Base-by-base conservation (phyloP, 306 rosid genomes). In the Rosa chinensis region DNA sequence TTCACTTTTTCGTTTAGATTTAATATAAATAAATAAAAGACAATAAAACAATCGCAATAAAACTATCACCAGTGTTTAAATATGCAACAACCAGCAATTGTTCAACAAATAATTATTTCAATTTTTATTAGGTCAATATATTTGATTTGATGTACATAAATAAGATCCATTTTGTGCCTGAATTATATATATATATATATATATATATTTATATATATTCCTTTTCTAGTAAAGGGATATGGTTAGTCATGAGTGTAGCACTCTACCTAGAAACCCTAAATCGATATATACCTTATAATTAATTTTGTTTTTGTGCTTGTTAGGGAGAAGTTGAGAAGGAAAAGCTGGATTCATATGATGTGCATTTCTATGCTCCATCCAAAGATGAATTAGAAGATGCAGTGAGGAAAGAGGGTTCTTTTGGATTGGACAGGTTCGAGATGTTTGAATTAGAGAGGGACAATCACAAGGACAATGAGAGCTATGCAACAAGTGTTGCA, bases 301-400 rank as follows among this genome's bases (percentile, higher is more conserved):
- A 12, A 25, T 35, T 64, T 17, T 28, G 9, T 3, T 61, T 7
- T n/a, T 21, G 0, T 43, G 8, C 68, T 10, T 23, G 62, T 6
- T 35, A 92, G 98, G 99, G 98, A 14, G 84, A 87, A 72, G 75
- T 95, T 68, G 91, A 91, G 59, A 68, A 88, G 20, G 96, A 91
- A 83, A 83, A 85, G 85, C 44, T 93, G 5, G 97, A 95, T 85
- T 87, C 91, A 1, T 95, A 95, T 78, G 96, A 95, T 6, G 97
- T 89, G 73, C 97, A 93, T 85, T 95, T 93, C 83, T 95, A 93
- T 79, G 99, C 99, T 53, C 91, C 99, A 75, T 91, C 93, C 64
- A 87, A 80, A 79, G 91, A 84, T 39, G 99, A 95, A 66, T 82
- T 95, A 79, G 98, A 95, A 79, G 86, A 82, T 0, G 93, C 82